Conservation (phyloP, 2,329 filamentous ascomycete genomes). For the Neoarthrinium moseri region DNA sequence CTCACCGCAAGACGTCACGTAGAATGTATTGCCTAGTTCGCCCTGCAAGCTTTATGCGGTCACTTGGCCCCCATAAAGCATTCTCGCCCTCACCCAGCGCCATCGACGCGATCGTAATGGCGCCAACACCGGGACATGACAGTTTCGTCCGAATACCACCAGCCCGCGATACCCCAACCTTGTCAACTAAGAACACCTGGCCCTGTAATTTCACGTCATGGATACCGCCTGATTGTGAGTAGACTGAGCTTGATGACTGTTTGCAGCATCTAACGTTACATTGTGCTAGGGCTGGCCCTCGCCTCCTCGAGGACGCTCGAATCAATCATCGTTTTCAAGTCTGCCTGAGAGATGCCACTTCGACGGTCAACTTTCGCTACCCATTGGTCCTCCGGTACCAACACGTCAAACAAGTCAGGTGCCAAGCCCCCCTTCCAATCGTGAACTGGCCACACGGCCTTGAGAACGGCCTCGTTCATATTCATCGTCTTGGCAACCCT, state of each 20-base stretch:
- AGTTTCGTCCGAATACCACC: no score
- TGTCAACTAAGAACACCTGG: no score
- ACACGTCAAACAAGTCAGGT: constrained; percentile 23
- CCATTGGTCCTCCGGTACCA: constrained; percentile 25
- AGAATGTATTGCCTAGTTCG: no score
- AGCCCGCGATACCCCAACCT: no score
- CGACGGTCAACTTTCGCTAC: constrained; percentile 17
- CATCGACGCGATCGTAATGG: no score
- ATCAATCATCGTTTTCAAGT: constrained; percentile 19
- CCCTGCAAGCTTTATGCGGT: no score
- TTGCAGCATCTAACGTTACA: background rate
- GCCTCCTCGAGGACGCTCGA: constrained; percentile 19
- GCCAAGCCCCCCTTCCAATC: constrained; percentile 24
- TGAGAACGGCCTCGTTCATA: constrained; percentile 20
- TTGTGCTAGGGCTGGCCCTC: background rate
- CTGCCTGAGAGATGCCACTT: constrained; percentile 14
- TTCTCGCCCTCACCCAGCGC: no score
- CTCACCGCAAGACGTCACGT: background rate
- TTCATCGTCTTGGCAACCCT: constrained; percentile 22
- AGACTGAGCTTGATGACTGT: no score
- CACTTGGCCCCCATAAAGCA: no score
- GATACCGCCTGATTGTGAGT: no score
- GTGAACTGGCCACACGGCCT: constrained; percentile 26
- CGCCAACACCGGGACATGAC: no score
- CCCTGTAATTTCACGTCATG: no score